Evolutionary conservation across 768 basidiomycete genomes (phyloP).

Genomic region (Pulveroboletus sp.): DNA sequence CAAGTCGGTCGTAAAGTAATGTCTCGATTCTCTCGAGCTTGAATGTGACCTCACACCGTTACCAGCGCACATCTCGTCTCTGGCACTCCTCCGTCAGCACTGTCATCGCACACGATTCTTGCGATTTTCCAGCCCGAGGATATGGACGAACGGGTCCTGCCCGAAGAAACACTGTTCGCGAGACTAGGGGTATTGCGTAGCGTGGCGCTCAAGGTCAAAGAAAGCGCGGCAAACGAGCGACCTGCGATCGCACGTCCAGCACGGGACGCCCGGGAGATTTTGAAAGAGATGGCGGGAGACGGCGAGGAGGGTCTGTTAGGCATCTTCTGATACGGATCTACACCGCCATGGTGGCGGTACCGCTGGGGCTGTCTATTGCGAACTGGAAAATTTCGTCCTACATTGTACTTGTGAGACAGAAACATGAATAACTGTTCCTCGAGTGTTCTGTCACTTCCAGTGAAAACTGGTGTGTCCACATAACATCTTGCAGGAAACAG

Average conservation of each 20-base stretch:
- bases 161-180: slow-evolving; percentile 52
- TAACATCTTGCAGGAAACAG: too few species aligned
- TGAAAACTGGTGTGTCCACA: too few species aligned
- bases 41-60: slow-evolving; percentile 7
- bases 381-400: too few species aligned
- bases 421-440: too few species aligned
- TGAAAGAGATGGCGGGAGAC: slow-evolving; percentile 36
- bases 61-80: slow-evolving; percentile 57
- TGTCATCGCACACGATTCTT: slow-evolving; percentile 59
- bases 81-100: slow-evolving; percentile 63
- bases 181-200: slow-evolving; percentile 55
- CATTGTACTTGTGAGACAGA: too few species aligned
- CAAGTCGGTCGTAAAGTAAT: slow-evolving; percentile 64
- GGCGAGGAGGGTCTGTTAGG: slow-evolving; percentile 27
- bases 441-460: too few species aligned
- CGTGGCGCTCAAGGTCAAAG: slow-evolving; percentile 70
- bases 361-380: too few species aligned
- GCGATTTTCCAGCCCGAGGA: slow-evolving; percentile 41
- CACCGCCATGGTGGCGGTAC: too few species aligned
- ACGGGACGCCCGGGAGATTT: slow-evolving; percentile 73
- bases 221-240: slow-evolving; percentile 64
- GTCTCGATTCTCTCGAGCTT: slow-evolving; percentile 4
- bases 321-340: slow-evolving; percentile 30
- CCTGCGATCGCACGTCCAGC: slow-evolving; percentile 75
- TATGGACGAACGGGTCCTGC: too few species aligned